Evolutionary conservation across 768 basidiomycete species (phyloP).

Genomic region (Leccinellum luteum): DNA sequence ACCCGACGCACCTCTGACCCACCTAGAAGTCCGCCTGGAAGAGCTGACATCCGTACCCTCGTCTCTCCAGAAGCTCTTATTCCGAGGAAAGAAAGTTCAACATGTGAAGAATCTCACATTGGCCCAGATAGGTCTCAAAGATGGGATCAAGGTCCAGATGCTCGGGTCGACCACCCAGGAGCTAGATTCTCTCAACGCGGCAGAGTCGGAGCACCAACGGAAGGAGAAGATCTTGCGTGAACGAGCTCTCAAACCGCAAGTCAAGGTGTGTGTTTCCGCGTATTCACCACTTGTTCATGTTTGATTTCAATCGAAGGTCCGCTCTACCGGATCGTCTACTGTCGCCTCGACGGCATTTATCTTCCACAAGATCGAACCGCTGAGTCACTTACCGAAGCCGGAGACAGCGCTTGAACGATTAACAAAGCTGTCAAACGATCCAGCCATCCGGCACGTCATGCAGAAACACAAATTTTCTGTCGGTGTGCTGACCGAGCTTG

Average conservation of each 20-base stretch:
- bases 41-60: conserved; percentile 66
- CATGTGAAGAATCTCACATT: conserved; percentile 33
- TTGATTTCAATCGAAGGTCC: conserved; percentile 40
- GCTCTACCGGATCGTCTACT: conserved; percentile 49
- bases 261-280: conserved; percentile 44
- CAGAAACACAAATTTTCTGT: conserved; percentile 65
- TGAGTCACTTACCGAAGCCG: conserved; percentile 65
- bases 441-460: conserved; percentile 71
- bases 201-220: conserved; percentile 56
- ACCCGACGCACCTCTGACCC: conserved; percentile 49
- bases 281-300: not conserved
- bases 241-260: conserved; percentile 52
- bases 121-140: conserved; percentile 53
- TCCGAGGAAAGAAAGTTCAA: conserved; percentile 58
- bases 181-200: conserved; percentile 49
- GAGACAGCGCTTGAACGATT: conserved; percentile 53
- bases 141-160: conserved; percentile 67
- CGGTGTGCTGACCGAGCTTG: conserved; percentile 70
- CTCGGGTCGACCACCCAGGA: conserved; percentile 64
- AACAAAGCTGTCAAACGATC: conserved; percentile 61
- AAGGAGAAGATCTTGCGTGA: conserved; percentile 59
- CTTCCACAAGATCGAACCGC: conserved; percentile 63
- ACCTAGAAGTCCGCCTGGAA: conserved; percentile 51
- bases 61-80: conserved; percentile 66
- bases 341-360: conserved; percentile 44